These are phyloP conservation scores for Cutaneotrichosporon dermatis DNA, from an alignment of 1,284 basidiomycete genomes.

Conservation along the genomic window DNA sequence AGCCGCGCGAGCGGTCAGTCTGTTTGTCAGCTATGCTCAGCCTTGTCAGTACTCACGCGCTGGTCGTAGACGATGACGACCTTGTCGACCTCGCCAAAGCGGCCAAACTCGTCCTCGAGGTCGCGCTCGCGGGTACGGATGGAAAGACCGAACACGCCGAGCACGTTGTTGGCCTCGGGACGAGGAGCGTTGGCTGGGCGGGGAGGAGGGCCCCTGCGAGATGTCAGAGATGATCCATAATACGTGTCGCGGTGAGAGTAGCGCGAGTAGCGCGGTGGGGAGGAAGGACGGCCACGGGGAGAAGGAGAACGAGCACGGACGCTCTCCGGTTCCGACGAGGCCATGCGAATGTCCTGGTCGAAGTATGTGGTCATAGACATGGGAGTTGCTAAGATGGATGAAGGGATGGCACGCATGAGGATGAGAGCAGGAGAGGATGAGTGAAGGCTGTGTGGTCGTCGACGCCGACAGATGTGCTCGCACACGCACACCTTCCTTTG, in stretches of 20 bases:
- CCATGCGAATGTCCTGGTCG: not conserved
- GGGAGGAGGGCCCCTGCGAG: slow-evolving; percentile 11
- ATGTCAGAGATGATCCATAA: not conserved
- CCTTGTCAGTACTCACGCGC: slow-evolving; percentile 65
- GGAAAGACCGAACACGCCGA: slow-evolving; percentile 94
- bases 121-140: slow-evolving; percentile 92
- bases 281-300: not conserved
- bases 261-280: not conserved
- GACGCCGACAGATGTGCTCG: too few species aligned
- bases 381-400: not conserved
- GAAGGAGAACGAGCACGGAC: not conserved
- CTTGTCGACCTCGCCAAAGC: slow-evolving; percentile 87
- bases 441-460: not conserved
- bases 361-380: not conserved
- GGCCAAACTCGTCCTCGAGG: slow-evolving; percentile 85
- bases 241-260: not conserved
- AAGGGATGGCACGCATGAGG: too few species aligned
- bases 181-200: slow-evolving; percentile 27
- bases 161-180: slow-evolving; percentile 77
- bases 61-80: slow-evolving; percentile 99
- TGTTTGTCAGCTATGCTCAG: slow-evolving; percentile 43
- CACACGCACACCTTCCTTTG: too few species aligned
- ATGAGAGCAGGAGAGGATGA: too few species aligned
- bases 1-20: slow-evolving; percentile 94
- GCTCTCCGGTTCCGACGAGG: not conserved